Base-by-base conservation (phyloP, 805 yeast genomes). In the Kockiozyma suomiensis region DNA sequence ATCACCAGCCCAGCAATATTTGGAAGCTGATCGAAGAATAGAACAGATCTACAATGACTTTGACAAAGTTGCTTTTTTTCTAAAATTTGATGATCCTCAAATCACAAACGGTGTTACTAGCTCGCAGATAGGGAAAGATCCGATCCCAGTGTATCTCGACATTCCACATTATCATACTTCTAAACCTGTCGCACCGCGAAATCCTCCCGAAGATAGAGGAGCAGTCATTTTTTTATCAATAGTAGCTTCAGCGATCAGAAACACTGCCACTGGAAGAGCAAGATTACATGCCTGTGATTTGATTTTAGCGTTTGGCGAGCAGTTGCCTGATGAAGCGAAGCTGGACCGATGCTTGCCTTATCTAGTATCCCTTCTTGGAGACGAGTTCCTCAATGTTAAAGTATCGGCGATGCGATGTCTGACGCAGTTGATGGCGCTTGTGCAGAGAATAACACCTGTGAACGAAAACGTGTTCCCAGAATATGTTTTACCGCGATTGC, bases 261-360 rank as follows among this genome's bases (percentile, higher is more conserved):
- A 87, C 45, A 81, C 89, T 0, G 79, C 82, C 6, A 81, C 82
- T 26, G 85, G 90, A 0, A 69, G 81, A 0, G 82, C 85, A 42
- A 78, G 89, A 61, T 71, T 86, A 7, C 82, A 83, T 68, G 93
- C 92, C 0, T 80, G 96, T 62, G 94, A 90, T 68, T 73, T 92
- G 62, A 80, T 94, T 0, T 72, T 89, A 7, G 88, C 90, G 0
- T 78, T 93, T 19, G 83, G 93, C 1, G 96, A 89, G 68, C 81
- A 83, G 58, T 77, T 90, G 1, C 82, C 83, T 25, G 98, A 94
- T 70, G 96, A 88, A 58, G 85, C 85, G 15, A 93, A 91, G 70
- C 76, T 94, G 41, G 97, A 94, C 71, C 75, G 97, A 47, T 84
- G 90, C 33, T 72, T 94, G 25, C 98, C 99, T 0, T 90, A 87